Conservation (phyloP, 495 filamentous ascomycete genomes). For the Xylaria telfairii region DNA sequence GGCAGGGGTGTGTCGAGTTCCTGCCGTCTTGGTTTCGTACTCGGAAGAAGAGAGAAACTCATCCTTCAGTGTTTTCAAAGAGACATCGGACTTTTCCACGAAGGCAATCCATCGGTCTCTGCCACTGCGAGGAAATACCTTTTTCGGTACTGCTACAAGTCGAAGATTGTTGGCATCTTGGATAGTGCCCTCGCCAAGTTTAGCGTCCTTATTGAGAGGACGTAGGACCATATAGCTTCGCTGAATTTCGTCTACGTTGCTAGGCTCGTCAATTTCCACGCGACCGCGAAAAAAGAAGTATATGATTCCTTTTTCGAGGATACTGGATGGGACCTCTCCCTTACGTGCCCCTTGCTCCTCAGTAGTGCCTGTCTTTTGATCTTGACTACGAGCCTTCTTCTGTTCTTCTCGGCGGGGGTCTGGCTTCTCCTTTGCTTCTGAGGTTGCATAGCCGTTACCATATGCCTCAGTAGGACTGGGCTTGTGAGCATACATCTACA, state of each 20-base stretch:
- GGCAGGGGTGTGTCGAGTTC: constrained; percentile 71
- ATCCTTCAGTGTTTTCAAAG: constrained; percentile 74
- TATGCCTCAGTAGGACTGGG: constrained; percentile 36
- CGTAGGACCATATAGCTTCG: constrained; percentile 84
- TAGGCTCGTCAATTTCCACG: constrained; percentile 74
- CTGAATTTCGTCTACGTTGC: constrained; percentile 72
- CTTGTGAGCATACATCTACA: constrained; percentile 12
- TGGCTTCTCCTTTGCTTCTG: constrained; percentile 30
- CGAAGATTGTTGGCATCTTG: constrained; percentile 70
- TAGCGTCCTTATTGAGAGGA: constrained; percentile 72
- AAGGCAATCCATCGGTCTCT: constrained; percentile 81
- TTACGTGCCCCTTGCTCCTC: constrained; percentile 52
- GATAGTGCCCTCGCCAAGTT: constrained; percentile 68
- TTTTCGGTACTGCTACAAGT: constrained; percentile 84
- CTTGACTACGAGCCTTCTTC: not conserved
- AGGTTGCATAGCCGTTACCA: constrained; percentile 24
- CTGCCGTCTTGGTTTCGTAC: constrained; percentile 80
- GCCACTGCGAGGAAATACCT: constrained; percentile 74
- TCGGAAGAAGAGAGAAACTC: constrained; percentile 69
- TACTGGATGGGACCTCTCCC: constrained; percentile 67
- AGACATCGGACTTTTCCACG: constrained; percentile 76
- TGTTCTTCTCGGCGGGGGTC: constrained; percentile 12
- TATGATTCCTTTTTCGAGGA: constrained; percentile 90
- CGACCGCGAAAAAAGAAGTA: constrained; percentile 91
- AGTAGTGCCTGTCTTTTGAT: constrained; percentile 22